phyloP scores from a whole-genome alignment of 2,329 filamentous ascomycete species.

The Microdochium trichocladiopsis region DNA sequence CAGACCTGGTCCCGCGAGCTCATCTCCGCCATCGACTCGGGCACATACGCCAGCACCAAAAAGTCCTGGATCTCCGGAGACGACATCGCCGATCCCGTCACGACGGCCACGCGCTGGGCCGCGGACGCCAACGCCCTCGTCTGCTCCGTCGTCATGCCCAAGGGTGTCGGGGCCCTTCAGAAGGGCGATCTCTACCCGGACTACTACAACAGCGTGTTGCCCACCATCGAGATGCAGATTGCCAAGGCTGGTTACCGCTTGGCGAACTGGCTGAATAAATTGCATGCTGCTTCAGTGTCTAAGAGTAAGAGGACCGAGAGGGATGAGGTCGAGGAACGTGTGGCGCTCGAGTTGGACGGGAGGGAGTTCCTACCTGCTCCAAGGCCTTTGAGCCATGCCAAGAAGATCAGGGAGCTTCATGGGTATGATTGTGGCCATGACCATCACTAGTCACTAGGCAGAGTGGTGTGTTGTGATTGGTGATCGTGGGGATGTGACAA shows the following conservation, averaged over 20 bases:
- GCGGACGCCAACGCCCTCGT: constrained; percentile 33
- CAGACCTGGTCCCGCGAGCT: constrained; percentile 27
- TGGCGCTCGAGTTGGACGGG: constrained; percentile 12
- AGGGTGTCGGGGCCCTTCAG: constrained; percentile 28
- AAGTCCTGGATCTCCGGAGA: constrained; percentile 29
- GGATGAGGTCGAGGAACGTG: neutral
- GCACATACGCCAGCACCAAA: constrained; percentile 22
- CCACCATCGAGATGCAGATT: constrained; percentile 34
- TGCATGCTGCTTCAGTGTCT: constrained; percentile 10
- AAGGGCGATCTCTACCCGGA: constrained; percentile 29
- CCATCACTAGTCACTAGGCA: neutral
- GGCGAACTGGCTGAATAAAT: constrained; percentile 20
- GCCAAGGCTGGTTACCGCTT: constrained; percentile 31
- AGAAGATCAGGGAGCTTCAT: constrained; percentile 16
- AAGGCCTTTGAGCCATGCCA: constrained; percentile 15
- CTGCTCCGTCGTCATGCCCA: constrained; percentile 29
- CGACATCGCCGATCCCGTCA: constrained; percentile 24
- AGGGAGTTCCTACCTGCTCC: constrained; percentile 15
- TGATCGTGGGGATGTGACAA: neutral
- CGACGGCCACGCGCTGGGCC: constrained; percentile 33
- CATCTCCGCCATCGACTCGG: constrained; percentile 24
- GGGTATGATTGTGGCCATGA: constrained; percentile 4
- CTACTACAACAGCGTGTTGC: constrained; percentile 32
- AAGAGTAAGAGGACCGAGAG: constrained; percentile 9
- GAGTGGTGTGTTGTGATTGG: neutral